phyloP scores from a whole-genome alignment of 495 filamentous ascomycete species.

The Annulohypoxylon maeteangense region DNA sequence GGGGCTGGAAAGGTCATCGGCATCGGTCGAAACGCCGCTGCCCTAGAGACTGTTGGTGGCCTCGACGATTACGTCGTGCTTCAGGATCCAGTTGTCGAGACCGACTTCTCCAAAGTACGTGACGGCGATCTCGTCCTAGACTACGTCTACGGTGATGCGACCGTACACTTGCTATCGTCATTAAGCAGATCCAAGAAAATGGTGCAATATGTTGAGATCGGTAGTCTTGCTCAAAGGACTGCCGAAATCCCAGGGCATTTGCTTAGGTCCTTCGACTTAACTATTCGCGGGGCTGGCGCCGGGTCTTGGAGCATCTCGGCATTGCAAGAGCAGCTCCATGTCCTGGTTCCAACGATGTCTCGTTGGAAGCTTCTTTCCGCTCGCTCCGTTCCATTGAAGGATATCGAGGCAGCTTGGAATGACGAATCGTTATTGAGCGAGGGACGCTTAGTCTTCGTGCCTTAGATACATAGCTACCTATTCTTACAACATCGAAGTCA shows the following conservation, averaged over 20 bases:
- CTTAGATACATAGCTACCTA: constrained; percentile 25
- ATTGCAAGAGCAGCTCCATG: constrained; percentile 33
- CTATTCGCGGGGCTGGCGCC: constrained; percentile 41
- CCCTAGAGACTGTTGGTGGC: constrained; percentile 44
- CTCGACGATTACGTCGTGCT: constrained; percentile 54
- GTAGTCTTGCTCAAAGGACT: constrained; percentile 36
- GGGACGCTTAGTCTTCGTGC: constrained; percentile 43
- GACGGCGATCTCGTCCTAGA: constrained; percentile 44
- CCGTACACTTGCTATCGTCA: constrained; percentile 39
- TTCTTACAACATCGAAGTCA: background rate
- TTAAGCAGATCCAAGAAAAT: constrained; percentile 31
- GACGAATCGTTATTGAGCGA: constrained; percentile 28
- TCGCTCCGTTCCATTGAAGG: constrained; percentile 34
- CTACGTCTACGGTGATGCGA: constrained; percentile 47
- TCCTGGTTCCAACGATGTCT: constrained; percentile 34
- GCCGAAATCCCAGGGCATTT: constrained; percentile 30
- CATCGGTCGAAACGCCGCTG: constrained; percentile 49
- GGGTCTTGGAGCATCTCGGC: constrained; percentile 38
- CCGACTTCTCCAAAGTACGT: constrained; percentile 49
- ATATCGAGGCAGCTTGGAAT: constrained; percentile 44
- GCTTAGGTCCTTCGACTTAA: constrained; percentile 44
- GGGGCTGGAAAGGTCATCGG: constrained; percentile 58
- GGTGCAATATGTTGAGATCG: constrained; percentile 48
- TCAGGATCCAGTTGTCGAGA: constrained; percentile 48
- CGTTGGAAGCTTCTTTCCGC: constrained; percentile 25